Evolutionary conservation across 139 green algal genomes (phyloP), one percentile per base, ranked within the genome.

Genomic region (Gonium pectorale): DNA sequence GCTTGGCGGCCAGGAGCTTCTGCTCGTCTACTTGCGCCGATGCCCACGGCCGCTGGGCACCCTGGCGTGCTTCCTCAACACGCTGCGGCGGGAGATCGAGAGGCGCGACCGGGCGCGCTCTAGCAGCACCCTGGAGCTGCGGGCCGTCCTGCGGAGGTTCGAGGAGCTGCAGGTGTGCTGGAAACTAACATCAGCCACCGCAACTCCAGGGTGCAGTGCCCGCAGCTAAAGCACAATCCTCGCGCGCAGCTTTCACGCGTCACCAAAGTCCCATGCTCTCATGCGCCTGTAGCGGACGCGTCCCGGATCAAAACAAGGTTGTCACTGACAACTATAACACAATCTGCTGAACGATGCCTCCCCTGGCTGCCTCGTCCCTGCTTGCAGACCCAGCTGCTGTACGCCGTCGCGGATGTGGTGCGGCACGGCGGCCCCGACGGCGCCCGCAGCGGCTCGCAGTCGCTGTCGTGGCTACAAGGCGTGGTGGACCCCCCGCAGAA

Each of bases 121-220:
- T 8, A 41, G 51, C 72, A 68, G 51, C 51, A 52, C 52, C 1
- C 35, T 27, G 51, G 72, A 80, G 52, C 72, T 80, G 51, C 3
- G 52, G 51, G 51, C 37, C 1, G 72, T n/a, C 35, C 52, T 80
- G 51, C 51, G 37, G 35, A 15, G 33, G 9, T 67, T 67, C 35
- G n/a, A 67, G 26, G 52, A 80, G 24, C 72, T 80, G 51, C 72
- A 79, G 71, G 71, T 79, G 71, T 19, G 44, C 21, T 3, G 40
- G 40, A 40, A 22, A 15, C 29, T n/a, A n/a, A n/a, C n/a, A n/a
- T n/a, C n/a, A n/a, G n/a, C n/a, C n/a, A n/a, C n/a, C n/a, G n/a
- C n/a, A n/a, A n/a, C n/a, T n/a, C n/a, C n/a, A n/a, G n/a, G n/a
- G n/a, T n/a, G n/a, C n/a, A n/a, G n/a, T n/a, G n/a, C n/a, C n/a